These are phyloP conservation scores for Quercus robur DNA, from an alignment of 306 rosid species.

Conservation along the genomic window DNA sequence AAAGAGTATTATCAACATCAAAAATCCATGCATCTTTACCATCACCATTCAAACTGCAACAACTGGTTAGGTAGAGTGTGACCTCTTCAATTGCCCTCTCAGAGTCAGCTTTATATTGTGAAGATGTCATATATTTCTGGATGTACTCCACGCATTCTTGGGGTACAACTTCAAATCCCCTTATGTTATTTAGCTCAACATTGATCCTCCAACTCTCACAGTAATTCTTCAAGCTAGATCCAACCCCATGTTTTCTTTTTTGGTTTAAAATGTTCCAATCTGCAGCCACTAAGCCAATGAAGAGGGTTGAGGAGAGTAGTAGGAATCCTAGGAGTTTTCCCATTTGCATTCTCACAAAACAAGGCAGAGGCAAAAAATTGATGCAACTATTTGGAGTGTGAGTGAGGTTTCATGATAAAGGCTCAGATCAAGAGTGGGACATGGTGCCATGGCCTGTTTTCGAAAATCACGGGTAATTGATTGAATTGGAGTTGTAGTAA, in stretches of 20 bases:
- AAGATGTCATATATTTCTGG: slow-evolving; percentile 51
- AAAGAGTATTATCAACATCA: slow-evolving; percentile 66
- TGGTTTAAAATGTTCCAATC: slow-evolving; percentile 58
- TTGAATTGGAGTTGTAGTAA: neutral
- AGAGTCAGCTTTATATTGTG: slow-evolving; percentile 47
- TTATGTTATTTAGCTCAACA: slow-evolving; percentile 53
- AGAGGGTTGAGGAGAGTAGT: slow-evolving; percentile 31
- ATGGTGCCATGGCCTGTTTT: neutral
- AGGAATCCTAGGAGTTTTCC: slow-evolving; percentile 29
- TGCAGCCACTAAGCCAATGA: slow-evolving; percentile 26
- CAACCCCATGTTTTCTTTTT: slow-evolving; percentile 15
- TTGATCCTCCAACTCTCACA: slow-evolving; percentile 82
- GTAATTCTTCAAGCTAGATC: slow-evolving; percentile 46
- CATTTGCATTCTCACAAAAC: slow-evolving; percentile 19
- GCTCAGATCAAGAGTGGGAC: slow-evolving; percentile 27
- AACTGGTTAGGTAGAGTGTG: slow-evolving; percentile 26
- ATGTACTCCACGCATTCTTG: slow-evolving; percentile 57
- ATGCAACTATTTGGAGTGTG: neutral
- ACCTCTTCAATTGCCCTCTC: slow-evolving; percentile 45
- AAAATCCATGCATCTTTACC: slow-evolving; percentile 74
- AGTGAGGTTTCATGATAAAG: neutral
- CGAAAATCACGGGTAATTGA: slow-evolving; percentile 25
- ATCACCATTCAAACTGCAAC: slow-evolving; percentile 51
- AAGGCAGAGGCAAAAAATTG: neutral
- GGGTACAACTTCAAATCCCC: slow-evolving; percentile 50